phyloP scores from a whole-genome alignment of 2,329 filamentous ascomycete genomes.

The Phialemonium atrogriseum region DNA sequence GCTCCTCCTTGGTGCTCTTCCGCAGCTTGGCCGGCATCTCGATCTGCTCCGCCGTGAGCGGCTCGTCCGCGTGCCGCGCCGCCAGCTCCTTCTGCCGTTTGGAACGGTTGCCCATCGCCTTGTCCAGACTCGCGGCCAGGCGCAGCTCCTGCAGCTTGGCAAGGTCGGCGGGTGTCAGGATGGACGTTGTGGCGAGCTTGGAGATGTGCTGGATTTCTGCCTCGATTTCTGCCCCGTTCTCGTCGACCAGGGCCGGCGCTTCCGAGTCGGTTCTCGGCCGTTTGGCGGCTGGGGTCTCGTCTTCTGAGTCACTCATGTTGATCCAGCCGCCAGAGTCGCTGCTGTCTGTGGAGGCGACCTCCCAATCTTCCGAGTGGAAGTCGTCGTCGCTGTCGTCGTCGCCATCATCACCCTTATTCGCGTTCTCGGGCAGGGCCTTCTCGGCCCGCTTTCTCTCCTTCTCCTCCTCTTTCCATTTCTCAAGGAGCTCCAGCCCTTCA shows the following conservation, averaged over 20 bases:
- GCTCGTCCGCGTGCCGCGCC: slow-evolving; percentile 71
- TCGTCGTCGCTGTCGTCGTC: slow-evolving; percentile 55
- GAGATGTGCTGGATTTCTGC: slow-evolving; percentile 45
- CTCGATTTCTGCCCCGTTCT: slow-evolving; percentile 33
- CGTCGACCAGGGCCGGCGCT: slow-evolving; percentile 21
- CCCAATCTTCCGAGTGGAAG: slow-evolving; percentile 50
- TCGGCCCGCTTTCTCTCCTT: slow-evolving; percentile 63
- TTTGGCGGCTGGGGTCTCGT: slow-evolving; percentile 61
- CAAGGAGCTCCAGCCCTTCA: slow-evolving; percentile 84
- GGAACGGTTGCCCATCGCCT: slow-evolving; percentile 38
- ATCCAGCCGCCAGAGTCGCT: slow-evolving; percentile 85
- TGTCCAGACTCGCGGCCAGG: slow-evolving; percentile 61
- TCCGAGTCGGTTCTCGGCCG: slow-evolving; percentile 43
- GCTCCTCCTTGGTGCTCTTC: slow-evolving; percentile 85
- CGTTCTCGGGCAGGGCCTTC: slow-evolving; percentile 54
- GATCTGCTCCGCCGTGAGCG: slow-evolving; percentile 84
- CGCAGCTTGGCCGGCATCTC: slow-evolving; percentile 75
- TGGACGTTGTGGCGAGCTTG: slow-evolving; percentile 82
- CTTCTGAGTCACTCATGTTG: slow-evolving; percentile 75
- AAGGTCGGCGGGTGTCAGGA: slow-evolving; percentile 93
- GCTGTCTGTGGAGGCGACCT: slow-evolving; percentile 51
- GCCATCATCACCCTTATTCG: slow-evolving; percentile 51
- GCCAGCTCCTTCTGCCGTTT: slow-evolving; percentile 42
- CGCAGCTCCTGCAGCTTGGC: slow-evolving; percentile 88
- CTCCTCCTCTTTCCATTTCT: slow-evolving; percentile 91